These are phyloP conservation scores for Acer campestre DNA, from an alignment of 345 rosid species.

Conservation along the genomic window DNA sequence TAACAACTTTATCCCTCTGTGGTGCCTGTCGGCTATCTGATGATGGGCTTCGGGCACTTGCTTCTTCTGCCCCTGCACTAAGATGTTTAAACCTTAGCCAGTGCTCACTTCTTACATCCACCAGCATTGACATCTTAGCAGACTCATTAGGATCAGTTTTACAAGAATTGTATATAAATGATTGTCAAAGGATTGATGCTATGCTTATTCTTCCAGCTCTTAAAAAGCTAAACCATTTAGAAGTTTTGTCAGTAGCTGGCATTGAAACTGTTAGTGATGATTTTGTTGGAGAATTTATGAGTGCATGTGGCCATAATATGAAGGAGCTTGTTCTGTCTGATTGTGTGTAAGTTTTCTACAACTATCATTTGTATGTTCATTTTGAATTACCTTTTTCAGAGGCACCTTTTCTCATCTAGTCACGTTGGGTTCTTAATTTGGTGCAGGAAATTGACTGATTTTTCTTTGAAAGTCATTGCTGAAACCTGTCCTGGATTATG, in stretches of 20 bases:
- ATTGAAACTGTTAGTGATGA: constrained; percentile 61
- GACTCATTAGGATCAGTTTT: constrained; percentile 59
- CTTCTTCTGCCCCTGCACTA: constrained; percentile 65
- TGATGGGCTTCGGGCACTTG: constrained; percentile 60
- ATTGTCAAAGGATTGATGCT: constrained; percentile 72
- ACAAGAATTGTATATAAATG: constrained; percentile 71
- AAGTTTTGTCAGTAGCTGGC: constrained; percentile 74
- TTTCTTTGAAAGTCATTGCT: constrained; percentile 69
- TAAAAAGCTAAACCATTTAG: constrained; percentile 60
- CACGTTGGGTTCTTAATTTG: constrained; percentile 21
- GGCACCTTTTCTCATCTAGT: constrained; percentile 15
- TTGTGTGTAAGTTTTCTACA: constrained; percentile 59
- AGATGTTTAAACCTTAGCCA: constrained; percentile 74
- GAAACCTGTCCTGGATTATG: constrained; percentile 59
- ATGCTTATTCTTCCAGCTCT: constrained; percentile 62
- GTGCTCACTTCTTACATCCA: constrained; percentile 74
- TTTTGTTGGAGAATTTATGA: constrained; percentile 47
- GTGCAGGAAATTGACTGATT: constrained; percentile 81
- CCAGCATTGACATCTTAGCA: constrained; percentile 60
- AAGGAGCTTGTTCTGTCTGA: constrained; percentile 71
- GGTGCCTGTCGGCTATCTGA: constrained; percentile 91
- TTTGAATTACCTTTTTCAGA: constrained; percentile 17
- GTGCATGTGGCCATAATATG: constrained; percentile 52
- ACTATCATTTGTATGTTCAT: neutral
- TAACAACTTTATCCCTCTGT: constrained; percentile 61